A percentile compares a stretch with the other conserved stretches of the same genome.
Evolutionary conservation across 768 basidiomycete genomes (phyloP).

Genomic region (Mrakia frigida): DNA sequence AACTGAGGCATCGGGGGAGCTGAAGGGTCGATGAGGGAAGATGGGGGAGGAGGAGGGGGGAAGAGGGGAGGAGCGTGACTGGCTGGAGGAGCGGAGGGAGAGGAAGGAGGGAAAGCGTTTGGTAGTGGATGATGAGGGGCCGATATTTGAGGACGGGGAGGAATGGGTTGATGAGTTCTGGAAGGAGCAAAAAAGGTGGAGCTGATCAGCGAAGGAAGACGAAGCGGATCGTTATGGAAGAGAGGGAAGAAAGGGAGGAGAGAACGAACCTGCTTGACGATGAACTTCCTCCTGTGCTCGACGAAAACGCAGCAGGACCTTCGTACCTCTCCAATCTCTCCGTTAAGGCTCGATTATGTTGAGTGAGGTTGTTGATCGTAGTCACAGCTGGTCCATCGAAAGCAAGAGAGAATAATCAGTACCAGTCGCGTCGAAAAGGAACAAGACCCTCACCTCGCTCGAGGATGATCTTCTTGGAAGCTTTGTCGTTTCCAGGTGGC

Average conservation of each 20-base stretch:
- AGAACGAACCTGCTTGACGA: not conserved
- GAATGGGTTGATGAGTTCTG: not conserved
- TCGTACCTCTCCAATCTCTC: not conserved
- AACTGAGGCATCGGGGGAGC: not conserved
- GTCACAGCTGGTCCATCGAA: not conserved
- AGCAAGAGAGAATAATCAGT: not conserved
- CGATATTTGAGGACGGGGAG: not conserved
- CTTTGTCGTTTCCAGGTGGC: not conserved
- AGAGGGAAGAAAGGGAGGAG: not conserved
- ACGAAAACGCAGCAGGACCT: not conserved
- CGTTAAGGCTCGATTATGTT: not conserved
- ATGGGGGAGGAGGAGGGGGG: not conserved
- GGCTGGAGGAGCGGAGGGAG: not conserved
- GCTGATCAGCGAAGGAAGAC: too few species aligned
- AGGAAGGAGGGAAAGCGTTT: not conserved
- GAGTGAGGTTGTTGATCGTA: not conserved
- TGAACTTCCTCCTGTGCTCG: not conserved
- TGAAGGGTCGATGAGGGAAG: not conserved
- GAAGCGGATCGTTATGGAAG: too few species aligned
- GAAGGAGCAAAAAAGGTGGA: too few species aligned
- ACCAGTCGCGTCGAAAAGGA: not conserved
- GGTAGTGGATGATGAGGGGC: not conserved
- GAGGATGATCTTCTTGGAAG: not conserved
- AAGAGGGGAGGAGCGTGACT: not conserved
- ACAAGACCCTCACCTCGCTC: not conserved